Evolutionary conservation across 2,329 filamentous ascomycete species (phyloP).

Genomic region (Neophaeococcomyces mojaviensis): DNA sequence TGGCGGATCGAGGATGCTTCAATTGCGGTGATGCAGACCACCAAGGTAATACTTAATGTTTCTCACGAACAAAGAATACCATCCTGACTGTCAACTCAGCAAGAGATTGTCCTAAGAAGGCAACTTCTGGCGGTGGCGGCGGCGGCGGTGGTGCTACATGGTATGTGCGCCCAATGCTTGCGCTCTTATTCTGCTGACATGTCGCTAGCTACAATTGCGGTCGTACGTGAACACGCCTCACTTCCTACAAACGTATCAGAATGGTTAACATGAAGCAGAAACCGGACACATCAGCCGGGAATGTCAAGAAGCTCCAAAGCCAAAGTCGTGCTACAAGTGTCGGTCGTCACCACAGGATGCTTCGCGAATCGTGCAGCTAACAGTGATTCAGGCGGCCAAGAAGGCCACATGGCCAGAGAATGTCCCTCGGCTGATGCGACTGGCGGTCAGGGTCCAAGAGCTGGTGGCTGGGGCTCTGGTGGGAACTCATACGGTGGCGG

Average conservation of each 20-base stretch:
- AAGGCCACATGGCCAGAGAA: conserved; percentile 71
- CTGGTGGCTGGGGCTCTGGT: conserved; percentile 41
- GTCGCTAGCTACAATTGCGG: conserved; percentile 68
- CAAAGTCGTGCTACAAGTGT: conserved; percentile 60
- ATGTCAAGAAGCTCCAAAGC: conserved; percentile 81
- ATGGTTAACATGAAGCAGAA: conserved; percentile 31
- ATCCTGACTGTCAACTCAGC: conserved; percentile 42
- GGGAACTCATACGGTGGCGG: conserved; percentile 42
- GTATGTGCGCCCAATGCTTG: conserved; percentile 37
- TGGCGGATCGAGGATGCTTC: conserved; percentile 52
- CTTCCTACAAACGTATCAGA: background rate
- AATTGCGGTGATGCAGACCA: conserved; percentile 41
- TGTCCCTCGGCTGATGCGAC: conserved; percentile 39
- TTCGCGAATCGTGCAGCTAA: conserved; percentile 28
- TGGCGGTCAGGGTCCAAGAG: conserved; percentile 40
- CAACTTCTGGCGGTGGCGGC: conserved; percentile 36
- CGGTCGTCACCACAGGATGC: conserved; percentile 5
- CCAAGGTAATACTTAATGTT: conserved; percentile 12
- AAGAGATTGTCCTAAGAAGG: conserved; percentile 78
- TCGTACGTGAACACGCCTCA: conserved; percentile 44
- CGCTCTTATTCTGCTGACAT: conserved; percentile 9
- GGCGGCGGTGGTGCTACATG: conserved; percentile 52
- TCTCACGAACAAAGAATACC: background rate
- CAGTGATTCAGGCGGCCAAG: conserved; percentile 63
- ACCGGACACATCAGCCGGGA: conserved; percentile 82